Conservation (phyloP, 345 rosid species). For the Gossypium rotundifolium region DNA sequence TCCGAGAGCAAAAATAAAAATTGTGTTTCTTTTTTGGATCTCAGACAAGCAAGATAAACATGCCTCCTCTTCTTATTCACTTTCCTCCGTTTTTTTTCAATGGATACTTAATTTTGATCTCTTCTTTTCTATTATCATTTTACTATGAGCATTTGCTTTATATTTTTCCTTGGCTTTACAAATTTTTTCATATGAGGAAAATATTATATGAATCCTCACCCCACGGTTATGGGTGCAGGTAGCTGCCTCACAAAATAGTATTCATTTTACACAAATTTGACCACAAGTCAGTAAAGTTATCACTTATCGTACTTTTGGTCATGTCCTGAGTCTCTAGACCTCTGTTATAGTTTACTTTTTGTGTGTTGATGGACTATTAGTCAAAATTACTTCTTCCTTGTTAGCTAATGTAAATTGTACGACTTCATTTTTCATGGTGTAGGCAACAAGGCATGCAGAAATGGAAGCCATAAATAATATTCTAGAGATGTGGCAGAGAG, state of each 20-base stretch:
- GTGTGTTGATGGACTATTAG: not conserved
- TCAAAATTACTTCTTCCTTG: not conserved
- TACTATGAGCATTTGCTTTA: not conserved
- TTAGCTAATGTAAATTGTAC: not conserved
- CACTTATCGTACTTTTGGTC: not conserved
- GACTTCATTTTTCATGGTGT: not conserved
- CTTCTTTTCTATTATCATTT: not conserved
- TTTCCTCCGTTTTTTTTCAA: not conserved
- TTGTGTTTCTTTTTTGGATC: not conserved
- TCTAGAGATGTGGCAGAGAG: constrained; percentile 55
- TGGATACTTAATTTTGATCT: not conserved
- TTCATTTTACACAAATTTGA: not conserved
- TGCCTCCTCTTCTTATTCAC: not conserved
- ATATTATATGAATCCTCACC: not conserved
- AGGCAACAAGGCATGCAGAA: constrained; percentile 95
- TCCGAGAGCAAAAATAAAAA: not conserved
- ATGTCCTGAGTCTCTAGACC: not conserved
- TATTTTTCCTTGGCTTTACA: not conserved
- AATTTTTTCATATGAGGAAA: not conserved
- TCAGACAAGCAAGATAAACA: not conserved
- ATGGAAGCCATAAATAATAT: constrained; percentile 85
- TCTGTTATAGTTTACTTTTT: not conserved
- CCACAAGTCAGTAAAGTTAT: not conserved
- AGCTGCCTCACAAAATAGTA: not conserved
- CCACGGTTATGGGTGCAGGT: not conserved